A percentile compares a stretch with the other conserved stretches of the same genome.
Conservation (phyloP, 352 stramenopile species). For the Pythium plurisporium region DNA sequence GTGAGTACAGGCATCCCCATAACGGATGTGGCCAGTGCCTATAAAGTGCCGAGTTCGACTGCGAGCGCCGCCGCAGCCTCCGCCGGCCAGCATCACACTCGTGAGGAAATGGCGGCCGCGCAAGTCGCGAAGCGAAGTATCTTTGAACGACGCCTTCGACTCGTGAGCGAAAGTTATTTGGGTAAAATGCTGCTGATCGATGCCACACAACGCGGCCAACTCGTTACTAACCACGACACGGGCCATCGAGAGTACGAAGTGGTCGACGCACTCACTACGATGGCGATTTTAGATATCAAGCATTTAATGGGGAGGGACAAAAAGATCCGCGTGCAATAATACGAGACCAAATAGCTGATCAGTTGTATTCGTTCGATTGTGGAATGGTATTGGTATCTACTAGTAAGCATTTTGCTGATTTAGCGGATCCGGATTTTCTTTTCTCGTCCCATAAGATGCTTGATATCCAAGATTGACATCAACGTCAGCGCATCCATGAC, state of each 20-base stretch:
- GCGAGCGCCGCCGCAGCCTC: not conserved
- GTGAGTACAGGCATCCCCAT: not conserved
- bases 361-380: too few species aligned
- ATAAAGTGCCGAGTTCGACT: too few species aligned
- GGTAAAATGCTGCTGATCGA: slow-evolving; percentile 39
- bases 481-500: slow-evolving; percentile 42
- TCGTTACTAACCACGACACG: slow-evolving; percentile 26
- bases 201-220: slow-evolving; percentile 25
- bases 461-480: slow-evolving; percentile 53
- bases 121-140: slow-evolving; percentile 28
- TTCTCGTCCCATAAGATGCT: slow-evolving; percentile 35
- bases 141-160: slow-evolving; percentile 33
- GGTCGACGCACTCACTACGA: slow-evolving; percentile 38
- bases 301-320: slow-evolving; percentile 32
- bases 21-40: not conserved
- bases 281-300: slow-evolving; percentile 55
- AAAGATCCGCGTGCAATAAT: slow-evolving; percentile 7
- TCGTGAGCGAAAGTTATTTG: slow-evolving; percentile 33
- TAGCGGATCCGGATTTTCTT: slow-evolving; percentile 11
- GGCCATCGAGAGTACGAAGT: slow-evolving; percentile 34
- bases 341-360: too few species aligned
- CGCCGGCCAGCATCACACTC: not conserved
- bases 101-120: not conserved
- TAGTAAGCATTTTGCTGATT: slow-evolving; percentile 47
- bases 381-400: not conserved